phyloP scores from a whole-genome alignment of 2,329 filamentous ascomycete species.

The Cadophora sp. region DNA sequence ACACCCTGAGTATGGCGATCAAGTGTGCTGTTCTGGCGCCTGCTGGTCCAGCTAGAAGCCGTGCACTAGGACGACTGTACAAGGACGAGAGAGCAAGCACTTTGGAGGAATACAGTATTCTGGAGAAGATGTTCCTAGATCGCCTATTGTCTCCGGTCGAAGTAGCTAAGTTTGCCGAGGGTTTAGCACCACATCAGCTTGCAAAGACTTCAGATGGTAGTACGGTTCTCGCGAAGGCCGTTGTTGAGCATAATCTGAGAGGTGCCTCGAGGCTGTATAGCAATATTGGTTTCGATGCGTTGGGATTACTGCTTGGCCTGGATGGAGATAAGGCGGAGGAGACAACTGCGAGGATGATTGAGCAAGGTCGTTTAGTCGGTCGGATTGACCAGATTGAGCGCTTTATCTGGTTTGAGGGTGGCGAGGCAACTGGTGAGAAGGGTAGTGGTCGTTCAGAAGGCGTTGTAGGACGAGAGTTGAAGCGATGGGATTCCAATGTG shows the following conservation, averaged over 20 bases:
- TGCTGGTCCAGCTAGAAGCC: constrained; percentile 83
- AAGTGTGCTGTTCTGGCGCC: constrained; percentile 92
- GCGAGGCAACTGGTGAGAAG: constrained; percentile 72
- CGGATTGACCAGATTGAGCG: constrained; percentile 94
- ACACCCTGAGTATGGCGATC: constrained; percentile 85
- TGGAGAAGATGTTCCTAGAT: constrained; percentile 98
- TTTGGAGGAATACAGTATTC: constrained; percentile 81
- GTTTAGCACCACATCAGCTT: constrained; percentile 85
- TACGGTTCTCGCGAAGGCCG: constrained; percentile 90
- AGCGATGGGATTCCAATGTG: constrained; percentile 89
- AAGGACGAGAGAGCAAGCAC: constrained; percentile 85
- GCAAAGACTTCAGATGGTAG: constrained; percentile 89
- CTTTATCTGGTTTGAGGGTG: constrained; percentile 83
- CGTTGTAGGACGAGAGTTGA: constrained; percentile 72
- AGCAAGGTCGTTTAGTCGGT: constrained; percentile 86
- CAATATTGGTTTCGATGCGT: constrained; percentile 77
- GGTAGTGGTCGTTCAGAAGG: constrained; percentile 70
- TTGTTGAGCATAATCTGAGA: constrained; percentile 95
- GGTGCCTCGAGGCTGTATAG: constrained; percentile 81
- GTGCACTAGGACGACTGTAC: constrained; percentile 83
- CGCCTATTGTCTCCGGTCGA: constrained; percentile 82
- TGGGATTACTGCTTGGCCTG: constrained; percentile 80
- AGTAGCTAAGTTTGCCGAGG: constrained; percentile 83
- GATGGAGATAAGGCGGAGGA: constrained; percentile 84
- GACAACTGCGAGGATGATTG: constrained; percentile 94